Base-by-base conservation (phyloP, 176 grass and related monocot genomes). In the Oryza glaberrima region DNA sequence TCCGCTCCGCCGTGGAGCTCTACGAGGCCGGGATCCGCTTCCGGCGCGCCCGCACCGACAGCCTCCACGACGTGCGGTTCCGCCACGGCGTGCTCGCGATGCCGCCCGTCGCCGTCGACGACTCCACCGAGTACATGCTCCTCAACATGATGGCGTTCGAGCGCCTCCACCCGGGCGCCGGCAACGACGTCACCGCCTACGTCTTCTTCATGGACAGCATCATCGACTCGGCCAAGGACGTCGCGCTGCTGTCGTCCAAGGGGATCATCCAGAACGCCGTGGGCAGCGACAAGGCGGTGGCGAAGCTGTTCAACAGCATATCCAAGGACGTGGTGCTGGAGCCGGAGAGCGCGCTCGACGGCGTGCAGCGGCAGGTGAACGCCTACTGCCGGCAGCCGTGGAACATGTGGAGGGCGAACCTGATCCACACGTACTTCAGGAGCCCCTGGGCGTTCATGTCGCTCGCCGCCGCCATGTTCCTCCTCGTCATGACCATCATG, bases 121-220 rank as follows among this genome's bases (percentile, higher is more conserved):
- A 97, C 72, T 58, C 88, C 23, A 94, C 95, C 46, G 92, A 94
- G 88, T 97, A 86, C 88, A 87, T 93, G 88, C 88, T 94, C 83
- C 90, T 97, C 23, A 94, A 97, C 86, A 83, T 97, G 73, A 97
- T 93, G 95, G 95, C 95, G 38, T 97, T 97, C 76, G 92, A 97
- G 88, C 86, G 95, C 16, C 90, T 97, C 34, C 90, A 97, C 73
- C 84, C 88, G 7, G 88, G 86, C 30, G 90, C 90, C 5, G 95
- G 95, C 11, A 94, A 90, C 83, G 90, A 97, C 78, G 84, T 97
- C 7, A 97, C 95, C 1, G 90, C 95, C 0, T 97, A 94, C 67
- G 84, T 97, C n/a, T 97, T 97, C 88, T 97, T 97, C 90, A 97
- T 97, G 94, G 94, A 94, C 79, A 94, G 85, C 82, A 94, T 97